phyloP scores from a whole-genome alignment of 768 basidiomycete genomes.

The Leccinum longicurvipes region DNA sequence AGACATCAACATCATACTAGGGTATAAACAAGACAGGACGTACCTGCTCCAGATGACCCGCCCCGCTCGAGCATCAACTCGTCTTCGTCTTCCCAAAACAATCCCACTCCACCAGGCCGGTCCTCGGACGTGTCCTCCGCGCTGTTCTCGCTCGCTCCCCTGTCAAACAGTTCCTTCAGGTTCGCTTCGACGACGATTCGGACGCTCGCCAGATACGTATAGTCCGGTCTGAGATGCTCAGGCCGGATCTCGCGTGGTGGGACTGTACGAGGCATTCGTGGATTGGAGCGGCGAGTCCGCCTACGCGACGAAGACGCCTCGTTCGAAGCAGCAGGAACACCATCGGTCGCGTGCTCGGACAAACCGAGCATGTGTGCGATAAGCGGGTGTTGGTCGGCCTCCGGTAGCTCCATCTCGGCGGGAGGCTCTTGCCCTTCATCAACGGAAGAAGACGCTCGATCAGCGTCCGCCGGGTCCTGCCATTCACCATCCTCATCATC shows the following conservation, averaged over 20 bases:
- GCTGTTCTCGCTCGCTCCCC: neutral
- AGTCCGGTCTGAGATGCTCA: slow-evolving; percentile 43
- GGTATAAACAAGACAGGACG: neutral
- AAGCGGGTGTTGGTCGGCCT: slow-evolving; percentile 6
- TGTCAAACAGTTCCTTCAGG: slow-evolving; percentile 37
- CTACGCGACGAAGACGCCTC: slow-evolving; percentile 6
- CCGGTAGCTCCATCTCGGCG: slow-evolving; percentile 2
- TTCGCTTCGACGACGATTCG: slow-evolving; percentile 52
- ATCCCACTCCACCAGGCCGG: slow-evolving; percentile 7
- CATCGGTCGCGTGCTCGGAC: neutral
- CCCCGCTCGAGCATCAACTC: slow-evolving; percentile 6
- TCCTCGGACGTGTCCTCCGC: neutral
- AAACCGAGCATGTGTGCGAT: slow-evolving; percentile 10
- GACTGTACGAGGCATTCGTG: slow-evolving; percentile 10
- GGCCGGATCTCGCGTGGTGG: slow-evolving; percentile 21
- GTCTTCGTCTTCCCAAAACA: slow-evolving; percentile 30
- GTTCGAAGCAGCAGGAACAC: neutral
- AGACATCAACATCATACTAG: too few species aligned
- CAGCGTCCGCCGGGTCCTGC: slow-evolving; percentile 6
- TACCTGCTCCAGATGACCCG: slow-evolving; percentile 3
- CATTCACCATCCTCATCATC: slow-evolving; percentile 24
- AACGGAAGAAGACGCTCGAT: neutral
- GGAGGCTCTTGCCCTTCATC: neutral
- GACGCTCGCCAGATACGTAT: slow-evolving; percentile 48
- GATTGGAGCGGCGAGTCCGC: slow-evolving; percentile 18